Evolutionary conservation across 2,329 filamentous ascomycete genomes (phyloP), one percentile per base, ranked within the genome.

Genomic region (Ophidiomyces ophidiicola): DNA sequence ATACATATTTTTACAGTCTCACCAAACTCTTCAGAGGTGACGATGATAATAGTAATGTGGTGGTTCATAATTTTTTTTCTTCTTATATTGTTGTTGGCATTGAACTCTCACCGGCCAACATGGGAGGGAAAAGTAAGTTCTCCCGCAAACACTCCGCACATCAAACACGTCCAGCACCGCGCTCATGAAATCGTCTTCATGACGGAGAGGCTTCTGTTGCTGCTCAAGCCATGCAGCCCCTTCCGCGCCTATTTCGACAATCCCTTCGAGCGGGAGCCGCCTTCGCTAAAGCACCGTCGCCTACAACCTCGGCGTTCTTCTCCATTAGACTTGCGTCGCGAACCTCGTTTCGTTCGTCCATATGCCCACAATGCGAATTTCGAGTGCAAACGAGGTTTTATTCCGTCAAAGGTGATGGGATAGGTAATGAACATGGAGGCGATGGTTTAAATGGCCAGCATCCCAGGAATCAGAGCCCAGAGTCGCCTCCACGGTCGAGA

Each of bases 281-380:
- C 14, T 25, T 39, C 41, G 43, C 42, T 41, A 48, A 48, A 41
- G 38, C 49, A 41, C 42, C 47, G 41, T 51, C 55, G 46, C 46
- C 37, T 31, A 58, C 59, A 11, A 26, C 24, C 24, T 26, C 24
- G 7, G n/a, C n/a, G n/a, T n/a, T n/a, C n/a, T n/a, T n/a, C n/a
- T n/a, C n/a, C n/a, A n/a, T n/a, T n/a, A n/a, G n/a, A n/a, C n/a
- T n/a, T n/a, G n/a, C n/a, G n/a, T n/a, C n/a, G n/a, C n/a, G n/a
- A n/a, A n/a, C n/a, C n/a, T n/a, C n/a, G n/a, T 6, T 32, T 11
- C 14, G n/a, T 5, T 18, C 39, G 50, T 61, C 62, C 39, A 56
- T 57, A 41, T 68, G 64, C 46, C 37, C 63, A 46, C 59, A 58
- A 58, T 67, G 64, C 29, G 62, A 57, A 42, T 60, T 61, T 39